Base-by-base conservation (phyloP, 371 early-diverging fungal genomes). In the Circinella umbellata region DNA sequence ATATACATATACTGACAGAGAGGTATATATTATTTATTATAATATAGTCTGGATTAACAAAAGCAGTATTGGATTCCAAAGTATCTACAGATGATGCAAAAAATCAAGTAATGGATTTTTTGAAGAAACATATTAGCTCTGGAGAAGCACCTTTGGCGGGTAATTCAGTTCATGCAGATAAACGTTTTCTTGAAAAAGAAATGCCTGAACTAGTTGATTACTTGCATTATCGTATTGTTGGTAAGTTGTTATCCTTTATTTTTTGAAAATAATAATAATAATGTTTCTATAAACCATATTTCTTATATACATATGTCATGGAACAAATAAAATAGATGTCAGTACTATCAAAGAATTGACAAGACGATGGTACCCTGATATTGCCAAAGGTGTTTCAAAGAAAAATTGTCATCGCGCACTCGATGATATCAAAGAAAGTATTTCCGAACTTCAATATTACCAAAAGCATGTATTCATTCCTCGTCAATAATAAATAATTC, bases 141-240 rank as follows among this genome's bases (percentile, higher is more conserved):
- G 80, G 92, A 14, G 78, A 80, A 3, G 95, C 91, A 0, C 88
- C 93, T 14, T 80, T 98, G 49, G 96, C 95, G 0, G 98, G 98
- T n/a, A 98, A 96, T 82, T 92, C 95, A 38, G 96, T 96, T 4
- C 95, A 97, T 76, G 93, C 89, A 18, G 98, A 98, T 74, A 91
- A 92, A 69, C 85, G 83, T 42, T 98, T 97, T 60, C 76, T 98
- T 62, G 79, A 83, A 39, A 89, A 91, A 65, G 92, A 93, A 63
- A 95, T 97, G 95, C 94, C 94, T 1, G 72, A 77, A 37, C 67
- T 98, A 20, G 86, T 91, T 3, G 91, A 91, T 3, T 86, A 89
- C 63, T 76, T 98, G 75, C 95, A 95, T 74, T 97, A 98, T 76
- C 86, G 98, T 35, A 94, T 94, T 57, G 82, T 94, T 38, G 91